A percentile compares a stretch with the other conserved stretches of the same genome.
Conservation (phyloP, 1,139 yeast species). For the Wickerhamomyces sp. region DNA sequence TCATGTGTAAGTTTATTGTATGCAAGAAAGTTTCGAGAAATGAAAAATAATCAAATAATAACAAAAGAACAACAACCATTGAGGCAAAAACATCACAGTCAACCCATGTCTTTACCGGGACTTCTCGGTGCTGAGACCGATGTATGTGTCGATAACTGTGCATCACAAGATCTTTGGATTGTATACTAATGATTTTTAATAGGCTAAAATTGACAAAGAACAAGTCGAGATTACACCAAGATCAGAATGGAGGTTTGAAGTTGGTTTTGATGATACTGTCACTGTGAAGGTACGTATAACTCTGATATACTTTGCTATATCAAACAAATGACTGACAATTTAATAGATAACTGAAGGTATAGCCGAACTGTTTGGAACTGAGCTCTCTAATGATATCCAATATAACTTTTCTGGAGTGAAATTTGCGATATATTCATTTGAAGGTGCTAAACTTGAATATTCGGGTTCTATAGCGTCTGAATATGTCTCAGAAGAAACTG, state of each 20-base stretch:
- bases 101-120: slow-evolving; percentile 8
- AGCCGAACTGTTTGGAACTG: slow-evolving; percentile 92
- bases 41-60: background rate
- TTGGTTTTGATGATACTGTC: slow-evolving; percentile 53
- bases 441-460: slow-evolving; percentile 50
- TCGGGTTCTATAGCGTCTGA: slow-evolving; percentile 43
- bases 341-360: slow-evolving; percentile 48
- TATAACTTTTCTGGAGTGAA: slow-evolving; percentile 56
- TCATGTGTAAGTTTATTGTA: too few species aligned
- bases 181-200: slow-evolving; percentile 1
- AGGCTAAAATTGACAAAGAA: slow-evolving; percentile 8
- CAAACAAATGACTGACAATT: slow-evolving; percentile 1
- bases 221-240: slow-evolving; percentile 35
- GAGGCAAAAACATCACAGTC: background rate
- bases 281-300: slow-evolving; percentile 43
- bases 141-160: background rate
- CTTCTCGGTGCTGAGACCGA: slow-evolving; percentile 6
- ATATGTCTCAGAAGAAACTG: slow-evolving; percentile 67
- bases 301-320: too few species aligned
- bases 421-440: slow-evolving; percentile 56
- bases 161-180: too few species aligned
- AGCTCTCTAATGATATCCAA: slow-evolving; percentile 68
- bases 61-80: background rate
- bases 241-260: slow-evolving; percentile 86
- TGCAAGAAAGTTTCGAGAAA: background rate